Percentiles rank a stretch among this genome's conserved stretches.
These are phyloP conservation scores for Penicillium capsulatum DNA, from an alignment of 2,329 filamentous ascomycete genomes.

Conservation along the genomic window DNA sequence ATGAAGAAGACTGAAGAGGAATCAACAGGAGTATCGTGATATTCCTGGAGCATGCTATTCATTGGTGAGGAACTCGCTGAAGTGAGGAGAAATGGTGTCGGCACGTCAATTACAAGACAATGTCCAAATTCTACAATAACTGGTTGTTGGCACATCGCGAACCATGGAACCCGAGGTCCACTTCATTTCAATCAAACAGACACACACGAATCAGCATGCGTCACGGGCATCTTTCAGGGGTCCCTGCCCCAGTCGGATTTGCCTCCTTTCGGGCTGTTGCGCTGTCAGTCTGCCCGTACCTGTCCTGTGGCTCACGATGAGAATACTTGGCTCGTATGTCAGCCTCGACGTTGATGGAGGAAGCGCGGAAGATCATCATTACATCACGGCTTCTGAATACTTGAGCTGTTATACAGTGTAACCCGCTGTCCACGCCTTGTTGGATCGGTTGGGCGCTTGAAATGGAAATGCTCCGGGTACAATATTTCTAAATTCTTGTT, in stretches of 20 bases:
- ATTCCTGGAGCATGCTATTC: too few relatives aligned
- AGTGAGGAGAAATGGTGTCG: too few relatives aligned
- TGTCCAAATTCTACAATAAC: constrained; percentile 1
- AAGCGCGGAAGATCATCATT: constrained; percentile 16
- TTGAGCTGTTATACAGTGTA: constrained; percentile 7
- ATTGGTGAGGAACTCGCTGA: too few relatives aligned
- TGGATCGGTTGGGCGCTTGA: not conserved
- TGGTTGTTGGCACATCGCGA: constrained; percentile 9
- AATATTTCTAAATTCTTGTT: not conserved
- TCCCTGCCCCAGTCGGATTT: constrained; percentile 10
- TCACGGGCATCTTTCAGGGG: constrained; percentile 1
- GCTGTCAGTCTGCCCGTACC: constrained; percentile 10
- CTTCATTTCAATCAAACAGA: constrained; percentile 8
- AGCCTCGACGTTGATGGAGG: constrained; percentile 7
- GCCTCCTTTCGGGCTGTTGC: constrained; percentile 9
- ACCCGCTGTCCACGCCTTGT: not conserved
- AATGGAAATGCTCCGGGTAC: not conserved
- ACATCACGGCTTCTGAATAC: constrained; percentile 16
- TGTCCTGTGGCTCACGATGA: constrained; percentile 11
- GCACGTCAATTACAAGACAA: not conserved
- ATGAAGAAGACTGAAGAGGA: too few relatives aligned
- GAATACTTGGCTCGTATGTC: constrained; percentile 3
- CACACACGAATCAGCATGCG: constrained; percentile 10
- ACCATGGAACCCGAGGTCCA: constrained; percentile 14
- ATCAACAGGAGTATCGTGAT: too few relatives aligned